Evolutionary conservation across 2,329 filamentous ascomycete genomes (phyloP), one percentile per base, ranked within the genome.

Genomic region (Aureobasidium sp.): DNA sequence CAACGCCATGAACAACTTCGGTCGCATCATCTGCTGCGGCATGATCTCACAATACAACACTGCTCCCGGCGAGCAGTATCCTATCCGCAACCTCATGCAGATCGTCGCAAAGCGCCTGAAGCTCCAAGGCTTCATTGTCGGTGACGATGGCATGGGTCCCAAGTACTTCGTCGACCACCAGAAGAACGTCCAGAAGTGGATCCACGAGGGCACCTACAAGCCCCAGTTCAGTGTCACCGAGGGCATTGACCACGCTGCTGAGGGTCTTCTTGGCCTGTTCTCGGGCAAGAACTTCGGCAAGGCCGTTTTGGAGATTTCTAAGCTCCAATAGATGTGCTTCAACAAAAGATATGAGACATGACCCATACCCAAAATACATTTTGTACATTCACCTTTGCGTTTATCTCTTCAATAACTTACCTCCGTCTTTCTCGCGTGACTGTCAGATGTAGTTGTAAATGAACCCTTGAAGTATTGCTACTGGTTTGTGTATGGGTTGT

Each of bases 271-370:
- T 13, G 88, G 85, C 13, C 86, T 95, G 78, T 80, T 94, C 60
- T 73, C 83, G 69, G 91, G 91, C 52, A 82, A 88, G 74, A 95
- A 95, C 78, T 89, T 91, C 75, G 91, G 91, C 67, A 96, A 96
- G 83, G 88, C 90, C 16, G 83, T 94, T 27, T 70, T 94, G 69
- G 88, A 90, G 79, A 83, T 87, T 67, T 71, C 73, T 41, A 63
- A 63, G 62, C 55, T 63, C 30, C 21, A 63, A 30, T 50, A 59
- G 16, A 59, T 48, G 16, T 44, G 39, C 41, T 6, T 16, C 27
- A 21, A 29, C 25, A 59, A 47, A 37, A 34, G 42, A 48, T 13
- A 59, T 59, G 54, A 59, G 54, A 59, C 15, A 59, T 13, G 54
- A 59, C 29, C 54, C 10, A 29, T 32, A 54, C 29, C 10, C 39